These are phyloP conservation scores for Collybia sordida DNA, from an alignment of 768 basidiomycete genomes.

Conservation along the genomic window DNA sequence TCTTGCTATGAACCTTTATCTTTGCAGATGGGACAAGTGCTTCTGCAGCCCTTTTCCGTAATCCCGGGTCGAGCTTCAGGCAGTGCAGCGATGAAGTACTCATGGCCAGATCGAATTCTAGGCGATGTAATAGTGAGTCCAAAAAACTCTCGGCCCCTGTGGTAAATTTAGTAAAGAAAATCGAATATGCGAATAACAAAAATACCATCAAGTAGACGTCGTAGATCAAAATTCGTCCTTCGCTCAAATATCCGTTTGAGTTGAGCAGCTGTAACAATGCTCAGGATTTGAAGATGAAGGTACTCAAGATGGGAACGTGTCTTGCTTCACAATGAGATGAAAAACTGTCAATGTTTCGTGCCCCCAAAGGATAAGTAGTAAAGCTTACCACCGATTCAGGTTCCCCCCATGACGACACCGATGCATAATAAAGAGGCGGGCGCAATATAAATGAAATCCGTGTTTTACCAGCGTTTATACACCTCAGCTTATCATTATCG, in stretches of 20 bases:
- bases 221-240: constrained; percentile 88
- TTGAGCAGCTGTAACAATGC: constrained; percentile 84
- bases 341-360: neutral
- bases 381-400: constrained; percentile 88
- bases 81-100: constrained; percentile 80
- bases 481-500: constrained; percentile 82
- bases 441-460: constrained; percentile 87
- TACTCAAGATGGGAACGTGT: constrained; percentile 93
- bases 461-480: constrained; percentile 79
- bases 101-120: constrained; percentile 82
- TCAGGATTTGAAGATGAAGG: constrained; percentile 89
- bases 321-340: constrained; percentile 63
- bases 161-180: neutral
- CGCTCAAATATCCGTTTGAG: constrained; percentile 84
- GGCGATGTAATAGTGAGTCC: constrained; percentile 62
- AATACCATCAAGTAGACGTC: constrained; percentile 68
- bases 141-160: constrained; percentile 84
- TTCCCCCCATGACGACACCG: constrained; percentile 90
- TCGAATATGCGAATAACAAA: neutral
- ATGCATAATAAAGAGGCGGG: constrained; percentile 89
- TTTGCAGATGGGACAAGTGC: constrained; percentile 77
- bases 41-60: constrained; percentile 79
- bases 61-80: constrained; percentile 64
- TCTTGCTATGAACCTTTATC: constrained; percentile 57
- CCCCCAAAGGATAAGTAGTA: constrained; percentile 9